Base-by-base conservation (phyloP, 2,329 filamentous ascomycete species). In the Cytospora schulzeri region DNA sequence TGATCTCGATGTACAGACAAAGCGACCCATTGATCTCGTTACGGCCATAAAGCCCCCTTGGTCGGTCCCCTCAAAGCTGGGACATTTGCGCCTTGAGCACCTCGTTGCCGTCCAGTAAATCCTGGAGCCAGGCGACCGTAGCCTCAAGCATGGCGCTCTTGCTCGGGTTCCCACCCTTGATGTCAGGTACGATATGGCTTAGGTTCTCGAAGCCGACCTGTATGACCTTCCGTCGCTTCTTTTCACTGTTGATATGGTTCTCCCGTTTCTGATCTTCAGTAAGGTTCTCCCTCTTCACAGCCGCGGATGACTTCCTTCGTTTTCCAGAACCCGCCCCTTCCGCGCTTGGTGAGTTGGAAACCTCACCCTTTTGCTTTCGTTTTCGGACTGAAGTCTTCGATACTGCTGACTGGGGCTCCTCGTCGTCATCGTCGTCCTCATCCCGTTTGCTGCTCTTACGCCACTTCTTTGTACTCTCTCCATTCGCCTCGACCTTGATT, bases 191-290 rank as follows among this genome's bases (percentile, higher is more conserved):
- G 26, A 96, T 80, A 31, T 87, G 82, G 68, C 86, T 86, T n/a
- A 96, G 78, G 64, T 94, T 90, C 52, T 93, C 90, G 70, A 94
- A 96, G 0, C 91, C 91, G 69, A 91, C 85, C 72, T 92, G 90
- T 71, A 94, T 94, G 55, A 93, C 80, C 29, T 91, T 92, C 56
- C 92, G 84, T 38, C 93, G 85, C 76, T 95, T 96, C 77, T 96
- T 91, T 73, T 96, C 92, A 60, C 92, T 95, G 60, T 88, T 83
- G 68, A 96, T 95, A 73, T 96, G 92, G 70, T 97, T 96, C 71
- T 88, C 89, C 54, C 91, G 83, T 76, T 94, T 95, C 76, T 95
- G 90, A 66, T 90, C 88, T 69, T 94, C 91, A 0, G 88, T 86
- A 4, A 95, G 87, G 70, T 96, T 96, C 73, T 88, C 89, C 29